Evolutionary conservation across 1,139 yeast genomes (phyloP).

Genomic region (Pichia sp.): DNA sequence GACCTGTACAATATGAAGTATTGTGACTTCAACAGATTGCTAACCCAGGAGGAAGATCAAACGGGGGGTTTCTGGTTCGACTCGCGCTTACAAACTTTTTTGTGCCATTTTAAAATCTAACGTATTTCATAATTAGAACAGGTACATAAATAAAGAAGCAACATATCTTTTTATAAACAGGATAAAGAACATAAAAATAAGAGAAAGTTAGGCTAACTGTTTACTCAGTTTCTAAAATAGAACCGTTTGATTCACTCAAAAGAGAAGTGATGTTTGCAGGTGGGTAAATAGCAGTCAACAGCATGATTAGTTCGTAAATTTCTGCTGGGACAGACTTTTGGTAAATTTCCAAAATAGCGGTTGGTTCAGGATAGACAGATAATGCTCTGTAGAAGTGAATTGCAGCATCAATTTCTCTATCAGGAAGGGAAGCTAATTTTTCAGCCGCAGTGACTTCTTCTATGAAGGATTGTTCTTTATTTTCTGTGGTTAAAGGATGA

Average conservation of each 20-base stretch:
- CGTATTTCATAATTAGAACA: background rate
- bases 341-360: conserved; percentile 81
- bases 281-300: conserved; percentile 86
- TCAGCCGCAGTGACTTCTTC: conserved; percentile 83
- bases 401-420: conserved; percentile 72
- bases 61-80: background rate
- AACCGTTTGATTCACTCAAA: conserved; percentile 41
- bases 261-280: conserved; percentile 76
- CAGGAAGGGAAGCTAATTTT: conserved; percentile 54
- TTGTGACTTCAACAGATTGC: no score
- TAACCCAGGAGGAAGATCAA: background rate
- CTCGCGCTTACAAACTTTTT: background rate
- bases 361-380: conserved; percentile 90
- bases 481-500: conserved; percentile 58
- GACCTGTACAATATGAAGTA: no score
- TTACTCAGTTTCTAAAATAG: conserved; percentile 21
- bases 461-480: conserved; percentile 75
- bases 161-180: conserved; percentile 3
- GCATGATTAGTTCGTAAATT: conserved; percentile 74
- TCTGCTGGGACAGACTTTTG: conserved; percentile 83
- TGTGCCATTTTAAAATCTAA: background rate
- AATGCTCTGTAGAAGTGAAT: conserved; percentile 92
- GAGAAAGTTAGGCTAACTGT: background rate
- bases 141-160: background rate
- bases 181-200: background rate